phyloP scores from a whole-genome alignment of 208 protist species.

The Leishmania major region DNA sequence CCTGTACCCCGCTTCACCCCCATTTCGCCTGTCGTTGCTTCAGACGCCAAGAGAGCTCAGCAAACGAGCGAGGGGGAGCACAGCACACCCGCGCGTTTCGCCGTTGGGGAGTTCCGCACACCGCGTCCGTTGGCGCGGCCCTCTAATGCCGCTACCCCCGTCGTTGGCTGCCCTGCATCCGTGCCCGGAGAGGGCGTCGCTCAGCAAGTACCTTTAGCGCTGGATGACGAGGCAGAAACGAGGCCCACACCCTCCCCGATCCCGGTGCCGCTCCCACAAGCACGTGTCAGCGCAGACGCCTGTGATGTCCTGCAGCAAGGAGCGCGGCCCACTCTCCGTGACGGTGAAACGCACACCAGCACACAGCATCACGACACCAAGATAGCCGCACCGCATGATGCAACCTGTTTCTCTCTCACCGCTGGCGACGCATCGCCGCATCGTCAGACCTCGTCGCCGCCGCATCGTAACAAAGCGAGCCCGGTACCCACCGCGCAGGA shows the following conservation, averaged over 20 bases:
- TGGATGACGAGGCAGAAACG: not conserved
- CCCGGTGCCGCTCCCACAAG: not conserved
- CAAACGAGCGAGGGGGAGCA: not conserved
- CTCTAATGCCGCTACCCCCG: slow-evolving; percentile 17
- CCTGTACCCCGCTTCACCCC: slow-evolving; percentile 32
- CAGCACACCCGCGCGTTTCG: slow-evolving; percentile 21
- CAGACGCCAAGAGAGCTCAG: not conserved
- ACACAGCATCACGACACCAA: not conserved
- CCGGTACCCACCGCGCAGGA: slow-evolving; percentile 29
- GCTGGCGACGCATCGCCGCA: not conserved
- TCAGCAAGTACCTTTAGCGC: not conserved
- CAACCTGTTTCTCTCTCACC: no score
- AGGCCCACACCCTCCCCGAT: not conserved
- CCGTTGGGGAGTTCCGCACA: slow-evolving; percentile 40
- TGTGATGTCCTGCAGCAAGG: not conserved
- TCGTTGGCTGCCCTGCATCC: not conserved
- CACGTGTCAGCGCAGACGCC: not conserved
- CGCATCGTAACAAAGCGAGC: slow-evolving; percentile 16
- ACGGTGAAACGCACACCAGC: not conserved
- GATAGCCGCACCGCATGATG: not conserved
- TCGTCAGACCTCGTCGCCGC: slow-evolving; percentile 6
- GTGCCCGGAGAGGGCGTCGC: not conserved
- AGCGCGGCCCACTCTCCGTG: no score
- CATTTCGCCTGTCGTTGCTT: slow-evolving; percentile 1
- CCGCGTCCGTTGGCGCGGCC: slow-evolving; percentile 29